Evolutionary conservation across 2,329 filamentous ascomycete species (phyloP).

Genomic region (Cordyceps fumosorosea): DNA sequence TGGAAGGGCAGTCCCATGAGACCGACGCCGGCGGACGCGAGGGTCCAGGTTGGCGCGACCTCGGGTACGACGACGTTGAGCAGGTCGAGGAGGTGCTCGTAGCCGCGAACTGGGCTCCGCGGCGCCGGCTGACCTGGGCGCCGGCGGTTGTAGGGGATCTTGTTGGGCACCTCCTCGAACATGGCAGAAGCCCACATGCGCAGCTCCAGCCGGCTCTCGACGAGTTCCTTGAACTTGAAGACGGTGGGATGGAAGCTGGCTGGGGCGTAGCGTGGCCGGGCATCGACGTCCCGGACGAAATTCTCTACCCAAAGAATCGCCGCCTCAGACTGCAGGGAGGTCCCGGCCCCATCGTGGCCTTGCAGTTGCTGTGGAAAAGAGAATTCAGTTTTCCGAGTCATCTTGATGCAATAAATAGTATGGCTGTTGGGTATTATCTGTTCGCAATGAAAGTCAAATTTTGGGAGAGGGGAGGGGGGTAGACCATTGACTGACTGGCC

Average conservation of each 20-base stretch:
- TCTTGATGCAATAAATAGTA: not conserved
- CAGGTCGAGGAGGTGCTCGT: conserved; percentile 19
- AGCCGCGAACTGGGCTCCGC: conserved; percentile 15
- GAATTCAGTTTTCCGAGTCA: not conserved
- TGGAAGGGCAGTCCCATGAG: conserved; percentile 51
- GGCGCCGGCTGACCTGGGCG: conserved; percentile 1
- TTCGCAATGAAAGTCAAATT: not conserved
- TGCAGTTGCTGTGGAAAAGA: not conserved
- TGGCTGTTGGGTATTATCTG: not conserved
- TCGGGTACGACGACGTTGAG: conserved; percentile 16
- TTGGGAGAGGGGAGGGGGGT: no score
- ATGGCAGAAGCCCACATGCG: conserved; percentile 20
- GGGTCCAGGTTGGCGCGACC: conserved; percentile 18
- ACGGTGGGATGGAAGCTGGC: not conserved
- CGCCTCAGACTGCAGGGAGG: not conserved
- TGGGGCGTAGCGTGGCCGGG: not conserved
- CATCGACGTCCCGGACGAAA: not conserved
- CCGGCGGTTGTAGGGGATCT: conserved; percentile 17
- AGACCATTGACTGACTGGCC: no score
- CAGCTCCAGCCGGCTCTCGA: conserved; percentile 16
- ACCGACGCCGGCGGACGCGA: conserved; percentile 20
- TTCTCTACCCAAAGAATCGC: not conserved
- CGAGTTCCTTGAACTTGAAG: conserved; percentile 5
- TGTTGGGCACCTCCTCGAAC: conserved; percentile 19
- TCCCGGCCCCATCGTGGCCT: not conserved